Percentiles rank a stretch among this genome's conserved stretches.
phyloP scores from a whole-genome alignment of 768 basidiomycete species.

The Rhodotorula kratochvilovae region DNA sequence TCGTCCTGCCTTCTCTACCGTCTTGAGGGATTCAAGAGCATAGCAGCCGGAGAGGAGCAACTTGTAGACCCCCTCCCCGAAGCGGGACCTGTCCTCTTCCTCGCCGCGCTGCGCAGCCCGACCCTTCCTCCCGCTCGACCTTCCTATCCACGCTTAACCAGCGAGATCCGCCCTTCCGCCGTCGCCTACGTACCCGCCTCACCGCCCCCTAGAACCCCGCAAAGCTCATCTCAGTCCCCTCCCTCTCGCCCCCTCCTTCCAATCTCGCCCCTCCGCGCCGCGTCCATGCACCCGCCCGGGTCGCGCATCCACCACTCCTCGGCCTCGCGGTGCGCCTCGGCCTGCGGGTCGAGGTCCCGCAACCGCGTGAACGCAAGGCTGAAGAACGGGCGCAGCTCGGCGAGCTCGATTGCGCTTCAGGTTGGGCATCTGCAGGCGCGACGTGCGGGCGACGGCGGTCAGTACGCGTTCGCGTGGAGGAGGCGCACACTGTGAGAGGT shows the following conservation, averaged over 20 bases:
- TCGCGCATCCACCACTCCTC: conserved; percentile 25
- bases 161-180: no score
- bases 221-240: conserved; percentile 4
- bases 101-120: no score
- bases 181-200: not conserved
- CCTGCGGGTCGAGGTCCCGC: conserved; percentile 29
- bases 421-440: conserved; percentile 64
- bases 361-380: conserved; percentile 60
- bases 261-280: not conserved
- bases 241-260: not conserved
- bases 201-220: not conserved
- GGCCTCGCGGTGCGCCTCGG: conserved; percentile 5
- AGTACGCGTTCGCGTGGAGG: not conserved
- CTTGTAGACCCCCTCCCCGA: no score
- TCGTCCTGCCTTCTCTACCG: no score
- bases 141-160: no score
- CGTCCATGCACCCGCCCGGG: conserved; percentile 6
- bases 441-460: no score
- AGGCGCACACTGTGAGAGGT: not conserved
- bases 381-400: conserved; percentile 87
- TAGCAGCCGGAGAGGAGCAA: no score
- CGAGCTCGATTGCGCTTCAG: conserved; percentile 86
- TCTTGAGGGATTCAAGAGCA: no score
- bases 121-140: no score
- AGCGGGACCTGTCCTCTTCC: no score